These are phyloP conservation scores for Mucor velutinosus DNA, from an alignment of 371 early-diverging fungal species.

Conservation along the genomic window DNA sequence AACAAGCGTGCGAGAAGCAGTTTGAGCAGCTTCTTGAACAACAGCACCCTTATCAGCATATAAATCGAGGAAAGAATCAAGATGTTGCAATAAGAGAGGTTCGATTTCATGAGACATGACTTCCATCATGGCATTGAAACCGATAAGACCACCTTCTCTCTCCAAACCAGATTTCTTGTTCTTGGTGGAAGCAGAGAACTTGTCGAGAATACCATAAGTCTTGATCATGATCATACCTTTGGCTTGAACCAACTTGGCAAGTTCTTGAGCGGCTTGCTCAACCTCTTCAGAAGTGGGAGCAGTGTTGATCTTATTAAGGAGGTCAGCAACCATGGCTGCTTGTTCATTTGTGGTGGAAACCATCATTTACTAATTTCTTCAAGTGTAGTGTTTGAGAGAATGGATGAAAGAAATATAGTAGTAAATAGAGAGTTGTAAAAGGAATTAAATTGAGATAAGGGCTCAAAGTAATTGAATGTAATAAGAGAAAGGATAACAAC, in stretches of 20 bases:
- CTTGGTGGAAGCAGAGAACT: conserved; percentile 54
- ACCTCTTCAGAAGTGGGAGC: conserved; percentile 63
- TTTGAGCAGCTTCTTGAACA: conserved; percentile 75
- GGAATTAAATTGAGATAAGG: neutral
- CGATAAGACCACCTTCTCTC: conserved; percentile 74
- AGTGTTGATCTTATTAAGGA: conserved; percentile 58
- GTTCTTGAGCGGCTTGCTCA: conserved; percentile 57
- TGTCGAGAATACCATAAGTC: conserved; percentile 58
- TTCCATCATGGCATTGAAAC: conserved; percentile 66
- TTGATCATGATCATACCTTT: conserved; percentile 61
- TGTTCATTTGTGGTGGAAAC: conserved; percentile 32
- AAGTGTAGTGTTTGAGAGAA: neutral
- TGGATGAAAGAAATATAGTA: neutral
- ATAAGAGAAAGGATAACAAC: conserved; percentile 13
- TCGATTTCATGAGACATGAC: conserved; percentile 58
- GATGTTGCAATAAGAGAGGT: conserved; percentile 62
- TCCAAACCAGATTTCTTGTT: conserved; percentile 76
- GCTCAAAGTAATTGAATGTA: neutral
- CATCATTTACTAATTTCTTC: conserved; percentile 19
- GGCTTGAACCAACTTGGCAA: conserved; percentile 50
- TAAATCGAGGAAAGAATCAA: conserved; percentile 61
- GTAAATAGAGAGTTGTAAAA: conserved; percentile 4
- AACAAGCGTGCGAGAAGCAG: conserved; percentile 57
- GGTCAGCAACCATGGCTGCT: conserved; percentile 35
- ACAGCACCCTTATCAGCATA: conserved; percentile 75